Evolutionary conservation across 2,329 filamentous ascomycete genomes (phyloP).

Genomic region (Cephalotrichum gorgonifer): DNA sequence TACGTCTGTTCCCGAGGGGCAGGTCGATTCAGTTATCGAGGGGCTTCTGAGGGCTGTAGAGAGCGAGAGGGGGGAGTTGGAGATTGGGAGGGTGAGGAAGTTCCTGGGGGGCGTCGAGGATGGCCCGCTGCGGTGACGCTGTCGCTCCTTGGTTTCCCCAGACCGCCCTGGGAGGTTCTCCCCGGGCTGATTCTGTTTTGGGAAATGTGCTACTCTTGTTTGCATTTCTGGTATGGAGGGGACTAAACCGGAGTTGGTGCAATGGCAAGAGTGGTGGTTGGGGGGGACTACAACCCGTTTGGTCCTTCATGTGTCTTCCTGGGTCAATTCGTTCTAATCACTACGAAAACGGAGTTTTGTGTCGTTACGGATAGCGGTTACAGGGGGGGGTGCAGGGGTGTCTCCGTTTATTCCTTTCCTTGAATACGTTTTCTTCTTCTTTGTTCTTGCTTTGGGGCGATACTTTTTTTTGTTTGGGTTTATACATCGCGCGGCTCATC

Average conservation of each 20-base stretch:
- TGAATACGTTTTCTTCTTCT: too few relatives aligned
- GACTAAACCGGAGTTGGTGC: background rate
- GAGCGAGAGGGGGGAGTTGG: conserved; percentile 68
- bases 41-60: conserved; percentile 79
- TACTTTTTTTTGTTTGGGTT: background rate
- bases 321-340: too few relatives aligned
- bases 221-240: background rate
- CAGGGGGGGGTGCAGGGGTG: too few relatives aligned
- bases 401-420: too few relatives aligned
- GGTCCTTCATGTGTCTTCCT: too few relatives aligned
- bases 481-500: too few relatives aligned
- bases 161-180: too few relatives aligned
- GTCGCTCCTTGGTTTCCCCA: background rate
- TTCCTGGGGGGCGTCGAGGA: conserved; percentile 68
- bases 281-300: too few relatives aligned
- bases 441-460: too few relatives aligned
- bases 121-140: conserved; percentile 35
- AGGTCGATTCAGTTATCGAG: conserved; percentile 73
- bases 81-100: conserved; percentile 65
- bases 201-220: background rate
- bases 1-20: conserved; percentile 64
- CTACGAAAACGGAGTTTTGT: too few relatives aligned
- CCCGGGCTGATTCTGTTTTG: background rate
- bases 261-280: too few relatives aligned
- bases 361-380: too few relatives aligned